Evolutionary conservation across 805 yeast genomes (phyloP).

Genomic region (Hanseniaspora clermontiae): DNA sequence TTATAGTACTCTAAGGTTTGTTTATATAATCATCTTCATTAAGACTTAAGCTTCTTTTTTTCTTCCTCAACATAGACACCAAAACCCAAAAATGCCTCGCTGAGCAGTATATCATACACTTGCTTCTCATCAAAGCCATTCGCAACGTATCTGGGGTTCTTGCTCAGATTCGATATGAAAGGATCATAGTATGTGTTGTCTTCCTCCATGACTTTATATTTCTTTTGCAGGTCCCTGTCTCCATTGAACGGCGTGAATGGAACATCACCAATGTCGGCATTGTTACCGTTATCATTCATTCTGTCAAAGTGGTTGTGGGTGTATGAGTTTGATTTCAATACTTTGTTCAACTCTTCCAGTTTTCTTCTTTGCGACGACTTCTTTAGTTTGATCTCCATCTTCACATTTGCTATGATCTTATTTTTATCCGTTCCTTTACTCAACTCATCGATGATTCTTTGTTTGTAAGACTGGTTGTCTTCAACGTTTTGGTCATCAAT

Average conservation of each 20-base stretch:
- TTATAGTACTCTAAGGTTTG: conserved; percentile 13
- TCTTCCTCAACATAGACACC: conserved; percentile 67
- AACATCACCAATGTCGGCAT: conserved; percentile 25
- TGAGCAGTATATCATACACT: conserved; percentile 64
- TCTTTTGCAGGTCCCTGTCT: conserved; percentile 49
- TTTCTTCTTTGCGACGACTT: conserved; percentile 54
- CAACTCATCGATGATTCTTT: conserved; percentile 43
- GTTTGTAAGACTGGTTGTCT: conserved; percentile 31
- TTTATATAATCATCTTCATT: background rate
- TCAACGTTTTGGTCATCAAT: conserved; percentile 44
- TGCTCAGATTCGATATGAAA: conserved; percentile 38
- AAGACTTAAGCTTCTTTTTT: conserved; percentile 22
- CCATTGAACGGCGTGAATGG: conserved; percentile 96
- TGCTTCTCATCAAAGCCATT: conserved; percentile 68
- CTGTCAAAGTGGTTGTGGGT: conserved; percentile 23
- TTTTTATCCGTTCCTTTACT: conserved; percentile 34
- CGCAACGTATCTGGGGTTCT: conserved; percentile 59
- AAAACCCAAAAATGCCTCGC: conserved; percentile 82
- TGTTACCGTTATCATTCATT: conserved; percentile 19
- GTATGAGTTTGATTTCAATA: conserved; percentile 28
- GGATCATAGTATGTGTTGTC: conserved; percentile 47
- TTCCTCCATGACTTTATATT: conserved; percentile 36
- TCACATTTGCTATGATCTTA: conserved; percentile 40
- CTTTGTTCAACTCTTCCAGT: conserved; percentile 31
- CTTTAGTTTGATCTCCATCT: conserved; percentile 40